Evolutionary conservation across 2,329 filamentous ascomycete genomes (phyloP).

Genomic region (Didymella glomerata): DNA sequence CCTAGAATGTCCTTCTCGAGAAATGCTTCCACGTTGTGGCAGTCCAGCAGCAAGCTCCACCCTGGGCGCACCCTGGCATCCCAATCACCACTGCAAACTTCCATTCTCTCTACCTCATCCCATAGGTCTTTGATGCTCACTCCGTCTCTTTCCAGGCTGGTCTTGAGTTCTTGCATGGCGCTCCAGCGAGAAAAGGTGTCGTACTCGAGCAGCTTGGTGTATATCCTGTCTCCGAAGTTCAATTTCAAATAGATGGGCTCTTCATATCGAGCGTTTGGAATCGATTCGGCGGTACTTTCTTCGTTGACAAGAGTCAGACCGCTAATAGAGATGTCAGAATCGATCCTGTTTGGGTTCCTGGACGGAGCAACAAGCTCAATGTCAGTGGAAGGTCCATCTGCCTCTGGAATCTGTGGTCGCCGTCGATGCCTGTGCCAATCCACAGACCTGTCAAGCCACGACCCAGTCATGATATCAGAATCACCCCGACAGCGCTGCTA

Average conservation of each 20-base stretch:
- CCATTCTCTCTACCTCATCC: conserved; percentile 75
- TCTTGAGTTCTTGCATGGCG: conserved; percentile 71
- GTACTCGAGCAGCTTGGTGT: conserved; percentile 23
- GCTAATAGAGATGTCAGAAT: conserved; percentile 1
- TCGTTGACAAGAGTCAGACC: background rate
- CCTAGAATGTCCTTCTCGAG: background rate
- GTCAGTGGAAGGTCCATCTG: background rate
- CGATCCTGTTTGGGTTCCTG: background rate
- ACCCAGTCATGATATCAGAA: background rate
- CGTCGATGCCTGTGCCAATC: background rate
- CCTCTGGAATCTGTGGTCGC: background rate
- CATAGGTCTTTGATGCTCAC: conserved; percentile 80
- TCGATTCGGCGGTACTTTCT: background rate
- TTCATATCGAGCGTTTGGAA: background rate
- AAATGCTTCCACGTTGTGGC: conserved; percentile 1
- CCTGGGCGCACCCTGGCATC: conserved; percentile 28
- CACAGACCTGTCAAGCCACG: background rate
- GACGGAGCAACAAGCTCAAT: background rate
- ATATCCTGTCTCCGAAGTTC: conserved; percentile 10
- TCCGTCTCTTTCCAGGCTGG: conserved; percentile 92
- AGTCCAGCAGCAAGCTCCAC: conserved; percentile 18
- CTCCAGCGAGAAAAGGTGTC: conserved; percentile 23
- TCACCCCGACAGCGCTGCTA: background rate
- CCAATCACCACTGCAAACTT: conserved; percentile 82
- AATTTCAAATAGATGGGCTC: conserved; percentile 4